These are phyloP conservation scores for Ajuga chamaepitys DNA, from an alignment of 257 asterid species.

Conservation along the genomic window DNA sequence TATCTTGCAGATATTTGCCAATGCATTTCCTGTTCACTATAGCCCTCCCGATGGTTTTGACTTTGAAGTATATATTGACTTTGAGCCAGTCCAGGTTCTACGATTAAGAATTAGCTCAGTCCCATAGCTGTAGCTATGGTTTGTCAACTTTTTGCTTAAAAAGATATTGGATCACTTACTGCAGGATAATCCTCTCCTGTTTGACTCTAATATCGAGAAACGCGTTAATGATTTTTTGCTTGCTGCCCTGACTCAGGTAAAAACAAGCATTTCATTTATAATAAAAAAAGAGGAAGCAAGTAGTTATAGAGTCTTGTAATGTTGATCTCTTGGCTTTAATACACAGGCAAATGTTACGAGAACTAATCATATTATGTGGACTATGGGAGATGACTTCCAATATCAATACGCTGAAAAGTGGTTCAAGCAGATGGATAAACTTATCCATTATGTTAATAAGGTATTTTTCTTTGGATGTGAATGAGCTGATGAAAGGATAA, in stretches of 20 bases:
- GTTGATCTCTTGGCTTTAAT: constrained; percentile 16
- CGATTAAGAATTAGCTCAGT: constrained; percentile 2
- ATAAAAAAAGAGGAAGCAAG: background rate
- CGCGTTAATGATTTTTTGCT: constrained; percentile 63
- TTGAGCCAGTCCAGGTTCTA: constrained; percentile 67
- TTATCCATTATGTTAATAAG: constrained; percentile 81
- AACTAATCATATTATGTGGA: constrained; percentile 88
- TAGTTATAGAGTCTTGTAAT: background rate
- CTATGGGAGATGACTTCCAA: constrained; percentile 89
- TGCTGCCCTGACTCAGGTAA: constrained; percentile 75
- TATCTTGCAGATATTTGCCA: constrained; percentile 61
- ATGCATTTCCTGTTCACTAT: constrained; percentile 76
- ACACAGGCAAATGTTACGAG: constrained; percentile 76
- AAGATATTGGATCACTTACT: constrained; percentile 8
- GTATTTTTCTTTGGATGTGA: constrained; percentile 22
- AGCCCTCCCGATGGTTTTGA: constrained; percentile 71
- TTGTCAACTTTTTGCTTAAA: background rate
- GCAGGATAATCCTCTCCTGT: constrained; percentile 75
- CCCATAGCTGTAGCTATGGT: background rate
- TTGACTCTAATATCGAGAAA: constrained; percentile 52
- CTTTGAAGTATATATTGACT: constrained; percentile 49
- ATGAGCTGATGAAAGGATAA: background rate
- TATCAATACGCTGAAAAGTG: constrained; percentile 84
- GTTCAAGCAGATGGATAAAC: constrained; percentile 95
- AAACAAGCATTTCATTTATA: background rate